Conservation (phyloP, 2,329 filamentous ascomycete species). For the Colletotrichum tofieldiae region DNA sequence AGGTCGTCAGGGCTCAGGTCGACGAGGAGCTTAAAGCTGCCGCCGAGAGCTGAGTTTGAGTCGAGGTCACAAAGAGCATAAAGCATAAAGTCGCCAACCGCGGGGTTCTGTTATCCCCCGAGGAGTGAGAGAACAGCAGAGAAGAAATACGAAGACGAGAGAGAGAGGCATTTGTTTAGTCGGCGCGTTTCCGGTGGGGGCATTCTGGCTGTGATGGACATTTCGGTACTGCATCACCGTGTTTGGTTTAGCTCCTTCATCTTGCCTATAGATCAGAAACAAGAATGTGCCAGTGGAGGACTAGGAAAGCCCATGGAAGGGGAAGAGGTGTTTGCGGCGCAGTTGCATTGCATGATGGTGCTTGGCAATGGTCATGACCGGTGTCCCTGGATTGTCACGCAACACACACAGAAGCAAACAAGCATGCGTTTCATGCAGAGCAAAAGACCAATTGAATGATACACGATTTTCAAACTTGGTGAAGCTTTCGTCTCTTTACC, state of each 20-base stretch:
- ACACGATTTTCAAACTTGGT: slow-evolving; percentile 1
- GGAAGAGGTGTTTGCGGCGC: background rate
- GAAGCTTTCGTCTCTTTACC: background rate
- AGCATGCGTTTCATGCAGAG: background rate
- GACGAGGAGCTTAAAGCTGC: slow-evolving; percentile 68
- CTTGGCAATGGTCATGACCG: background rate
- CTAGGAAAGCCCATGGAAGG: background rate
- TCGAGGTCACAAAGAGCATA: slow-evolving; percentile 8
- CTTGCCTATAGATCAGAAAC: slow-evolving; percentile 7
- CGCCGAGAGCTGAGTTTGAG: slow-evolving; percentile 24
- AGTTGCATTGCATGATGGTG: slow-evolving; percentile 20
- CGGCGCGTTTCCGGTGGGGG: background rate
- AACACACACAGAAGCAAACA: slow-evolving; percentile 17
- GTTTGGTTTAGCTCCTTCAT: slow-evolving; percentile 13
- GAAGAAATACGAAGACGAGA: background rate
- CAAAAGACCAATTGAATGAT: slow-evolving; percentile 12
- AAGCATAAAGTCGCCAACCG: background rate
- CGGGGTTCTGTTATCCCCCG: background rate
- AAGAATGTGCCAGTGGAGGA: background rate
- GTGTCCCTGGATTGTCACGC: background rate
- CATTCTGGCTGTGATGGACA: slow-evolving; percentile 15
- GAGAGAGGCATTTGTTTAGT: slow-evolving; percentile 14
- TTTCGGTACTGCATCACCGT: slow-evolving; percentile 6
- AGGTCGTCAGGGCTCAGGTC: slow-evolving; percentile 83
- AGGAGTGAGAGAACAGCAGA: background rate